Conservation (phyloP, 768 basidiomycete genomes). For the Boletus tylopilopsis region DNA sequence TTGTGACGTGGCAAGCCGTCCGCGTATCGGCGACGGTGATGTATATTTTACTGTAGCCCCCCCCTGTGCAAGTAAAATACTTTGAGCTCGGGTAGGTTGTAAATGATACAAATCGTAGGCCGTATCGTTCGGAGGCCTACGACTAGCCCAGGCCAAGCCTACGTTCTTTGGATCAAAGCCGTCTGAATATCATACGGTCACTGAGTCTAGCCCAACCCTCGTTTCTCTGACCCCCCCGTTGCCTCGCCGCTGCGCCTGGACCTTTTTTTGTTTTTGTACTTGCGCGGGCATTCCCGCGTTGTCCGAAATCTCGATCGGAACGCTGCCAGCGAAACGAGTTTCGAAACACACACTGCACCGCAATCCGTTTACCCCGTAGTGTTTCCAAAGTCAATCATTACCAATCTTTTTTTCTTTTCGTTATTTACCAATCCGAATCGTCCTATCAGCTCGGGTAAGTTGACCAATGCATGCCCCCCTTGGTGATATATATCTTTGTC, state of each 20-base stretch:
- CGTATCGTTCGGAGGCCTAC: too few species aligned
- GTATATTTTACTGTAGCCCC: background rate
- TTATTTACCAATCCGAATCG: too few species aligned
- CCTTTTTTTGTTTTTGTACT: background rate
- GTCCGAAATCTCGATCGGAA: background rate
- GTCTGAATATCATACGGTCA: too few species aligned
- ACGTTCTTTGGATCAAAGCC: too few species aligned
- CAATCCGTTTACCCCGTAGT: background rate
- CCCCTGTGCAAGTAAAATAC: background rate
- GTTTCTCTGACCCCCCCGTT: too few species aligned
- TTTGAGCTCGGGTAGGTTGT: conserved; percentile 11
- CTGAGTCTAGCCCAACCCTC: too few species aligned
- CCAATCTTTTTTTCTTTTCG: too few species aligned
- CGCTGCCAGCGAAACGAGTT: background rate
- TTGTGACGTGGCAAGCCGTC: conserved; percentile 17
- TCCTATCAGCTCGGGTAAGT: too few species aligned
- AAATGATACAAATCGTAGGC: background rate
- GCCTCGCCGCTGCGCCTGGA: too few species aligned
- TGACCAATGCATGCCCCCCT: background rate
- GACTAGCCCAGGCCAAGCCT: too few species aligned
- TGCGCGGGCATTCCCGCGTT: background rate
- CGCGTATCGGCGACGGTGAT: conserved; percentile 9
- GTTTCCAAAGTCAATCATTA: background rate
- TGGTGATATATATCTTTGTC: too few species aligned
- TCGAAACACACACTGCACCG: background rate